Evolutionary conservation across 2,329 filamentous ascomycete genomes (phyloP).

Genomic region (Fusarium sp.): DNA sequence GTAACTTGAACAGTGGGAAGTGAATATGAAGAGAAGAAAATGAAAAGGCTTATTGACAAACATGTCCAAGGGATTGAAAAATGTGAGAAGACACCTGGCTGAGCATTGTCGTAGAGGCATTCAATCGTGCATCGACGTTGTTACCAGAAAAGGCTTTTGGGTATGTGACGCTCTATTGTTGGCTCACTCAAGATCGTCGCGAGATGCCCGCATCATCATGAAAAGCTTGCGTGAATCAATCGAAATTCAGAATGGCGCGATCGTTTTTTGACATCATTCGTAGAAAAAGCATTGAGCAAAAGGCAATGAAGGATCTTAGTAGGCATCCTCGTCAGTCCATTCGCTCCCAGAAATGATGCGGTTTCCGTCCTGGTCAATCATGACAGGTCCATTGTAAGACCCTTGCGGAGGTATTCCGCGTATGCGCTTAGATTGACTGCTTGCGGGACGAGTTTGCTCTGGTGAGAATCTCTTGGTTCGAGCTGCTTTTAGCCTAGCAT

Average conservation of each 20-base stretch:
- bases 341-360: conserved; percentile 73
- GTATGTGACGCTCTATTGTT: conserved; percentile 30
- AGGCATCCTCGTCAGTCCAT: conserved; percentile 75
- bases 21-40: conserved; percentile 10
- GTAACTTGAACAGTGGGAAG: conserved; percentile 27
- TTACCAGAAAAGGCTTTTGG: conserved; percentile 22
- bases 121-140: conserved; percentile 33
- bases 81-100: conserved; percentile 26
- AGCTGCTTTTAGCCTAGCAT: conserved; percentile 78
- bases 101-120: conserved; percentile 21
- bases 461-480: conserved; percentile 72
- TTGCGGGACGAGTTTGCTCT: conserved; percentile 57
- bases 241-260: conserved; percentile 38
- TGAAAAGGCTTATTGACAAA: conserved; percentile 22
- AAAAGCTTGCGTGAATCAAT: conserved; percentile 46
- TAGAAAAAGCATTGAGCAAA: conserved; percentile 13
- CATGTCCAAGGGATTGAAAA: conserved; percentile 31
- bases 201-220: conserved; percentile 49
- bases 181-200: conserved; percentile 43
- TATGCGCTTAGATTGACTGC: conserved; percentile 63
- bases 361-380: conserved; percentile 69
- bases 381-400: conserved; percentile 60
- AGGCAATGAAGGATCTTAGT: conserved; percentile 50
- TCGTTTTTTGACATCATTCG: conserved; percentile 41
- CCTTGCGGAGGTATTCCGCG: conserved; percentile 64